Base-by-base conservation (phyloP, 768 basidiomycete genomes). In the Serendipita indica region DNA sequence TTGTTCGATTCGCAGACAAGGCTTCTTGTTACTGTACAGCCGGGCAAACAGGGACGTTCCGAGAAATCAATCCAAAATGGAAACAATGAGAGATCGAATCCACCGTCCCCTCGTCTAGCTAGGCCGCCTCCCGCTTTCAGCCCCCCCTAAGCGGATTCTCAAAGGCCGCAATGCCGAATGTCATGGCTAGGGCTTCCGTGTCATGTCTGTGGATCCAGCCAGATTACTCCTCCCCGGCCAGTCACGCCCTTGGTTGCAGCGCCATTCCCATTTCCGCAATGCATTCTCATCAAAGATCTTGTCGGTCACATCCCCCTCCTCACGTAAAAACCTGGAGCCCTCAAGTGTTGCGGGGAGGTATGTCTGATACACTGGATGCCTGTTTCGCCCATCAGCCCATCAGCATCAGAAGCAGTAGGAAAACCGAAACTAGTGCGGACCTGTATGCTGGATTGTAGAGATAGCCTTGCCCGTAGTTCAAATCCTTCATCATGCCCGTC, bases 391-490 rank as follows among this genome's bases (percentile, higher is more conserved):
- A 20, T 3, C 30, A 10, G 7, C 3, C 25, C 16, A 37, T 28
- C 34, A 33, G 22, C 10, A n/a, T 35, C 28, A 56, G 18, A 22
- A 3, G 20, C 13, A 33, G 25, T 27, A 33, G 30, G 18, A 34
- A 60, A 5, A 30, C n/a, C 33, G 45, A 58, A 13, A 18, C 46
- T 33, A 39, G 16, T n/a, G 65, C 78, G 65, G 60, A 80, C 75
- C 64, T 67, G 65, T 75, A 84, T 27, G 69, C 71, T 6, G 83
- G 83, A 67, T 85, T 81, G 62, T 81, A 87, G 57, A 66, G 68
- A 62, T 87, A 87, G 20, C 73, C 77, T 62, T 77, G 72, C 1
- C 81, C 81, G 64, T 84, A 86, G 20, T 80, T 82, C 1, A 86
- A 72, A 25, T 79, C 74, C 66, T 82, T 81, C 82, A 86, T 83